phyloP scores from a whole-genome alignment of 2,329 filamentous ascomycete genomes.

The Lasiodiplodia citricola region DNA sequence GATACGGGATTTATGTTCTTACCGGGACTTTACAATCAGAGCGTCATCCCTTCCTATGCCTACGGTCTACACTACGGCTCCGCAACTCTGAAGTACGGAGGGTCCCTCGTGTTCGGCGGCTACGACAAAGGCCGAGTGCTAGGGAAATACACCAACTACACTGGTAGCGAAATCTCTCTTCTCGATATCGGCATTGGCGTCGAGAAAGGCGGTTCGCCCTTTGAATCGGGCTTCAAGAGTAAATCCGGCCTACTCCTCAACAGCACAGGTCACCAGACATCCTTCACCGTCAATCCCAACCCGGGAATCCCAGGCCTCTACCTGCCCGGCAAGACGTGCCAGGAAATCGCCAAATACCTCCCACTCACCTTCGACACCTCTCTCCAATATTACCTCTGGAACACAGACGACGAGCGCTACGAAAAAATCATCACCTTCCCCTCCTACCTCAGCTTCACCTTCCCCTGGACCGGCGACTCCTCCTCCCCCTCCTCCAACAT shows the following conservation, averaged over 20 bases:
- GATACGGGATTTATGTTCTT: constrained; percentile 24
- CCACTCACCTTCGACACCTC: constrained; percentile 34
- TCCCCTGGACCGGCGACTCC: constrained; percentile 36
- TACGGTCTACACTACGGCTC: constrained; percentile 44
- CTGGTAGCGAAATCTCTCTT: constrained; percentile 33
- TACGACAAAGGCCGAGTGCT: constrained; percentile 42
- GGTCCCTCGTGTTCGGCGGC: constrained; percentile 42
- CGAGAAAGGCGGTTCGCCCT: constrained; percentile 48
- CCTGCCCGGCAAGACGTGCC: constrained; percentile 37
- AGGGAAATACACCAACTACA: constrained; percentile 35
- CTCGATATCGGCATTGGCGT: constrained; percentile 51
- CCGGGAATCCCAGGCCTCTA: constrained; percentile 34
- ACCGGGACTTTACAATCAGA: constrained; percentile 27
- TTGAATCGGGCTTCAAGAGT: constrained; percentile 34
- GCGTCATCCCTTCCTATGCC: constrained; percentile 35
- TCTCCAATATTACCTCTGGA: constrained; percentile 37
- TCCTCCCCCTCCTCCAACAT: constrained; percentile 33
- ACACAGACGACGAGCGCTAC: constrained; percentile 39
- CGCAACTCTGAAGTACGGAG: constrained; percentile 34
- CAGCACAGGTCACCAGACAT: constrained; percentile 12
- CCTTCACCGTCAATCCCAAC: constrained; percentile 31
- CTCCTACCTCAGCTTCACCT: constrained; percentile 49
- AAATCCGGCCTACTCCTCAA: constrained; percentile 31
- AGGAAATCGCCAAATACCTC: constrained; percentile 34
- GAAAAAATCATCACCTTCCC: constrained; percentile 48